Evolutionary conservation across 306 rosid species (phyloP), one percentile per base, ranked within the genome.

Genomic region (Castanospermum australe): DNA sequence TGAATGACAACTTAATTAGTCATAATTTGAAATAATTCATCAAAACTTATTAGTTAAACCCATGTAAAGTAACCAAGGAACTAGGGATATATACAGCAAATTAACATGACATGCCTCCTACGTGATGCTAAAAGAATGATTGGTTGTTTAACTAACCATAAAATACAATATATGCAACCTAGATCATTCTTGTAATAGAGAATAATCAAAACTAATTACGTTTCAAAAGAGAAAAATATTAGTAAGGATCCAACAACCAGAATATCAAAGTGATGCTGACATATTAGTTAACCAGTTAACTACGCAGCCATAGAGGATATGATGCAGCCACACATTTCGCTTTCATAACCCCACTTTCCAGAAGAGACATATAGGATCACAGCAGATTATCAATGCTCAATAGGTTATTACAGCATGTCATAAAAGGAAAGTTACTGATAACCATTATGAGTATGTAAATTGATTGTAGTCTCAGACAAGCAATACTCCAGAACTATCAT

Each of bases 271-370:
- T 38, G 76, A 66, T 55, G 64, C 54, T 63, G 75, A 80, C 56
- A 73, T 62, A 42, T 65, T 54, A 44, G 72, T 71, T 73, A 22
- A 59, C 69, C 38, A 50, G 51, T 44, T 13, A 32, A 73, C 32
- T 24, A 54, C 33, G 35, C 54, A 76, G 48, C 38, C 38, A 35
- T 44, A 51, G 54, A 79, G 51, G 52, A 50, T n/a, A n/a, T n/a
- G n/a, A n/a, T 15, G 39, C 22, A 60, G 41, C 63, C 78, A 68
- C 41, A 57, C 11, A 76, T 36, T 44, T 69, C 36, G 65, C 32
- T 48, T 62, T 63, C 20, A 45, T n/a, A 72, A 48, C 56, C 72
- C 65, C 78, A 52, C 45, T n/a, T 51, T 28, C 36, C 54, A 62
- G 33, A 47, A 71, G 32, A 22, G 39, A 51, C 59, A 63, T 51